Evolutionary conservation across 2,329 filamentous ascomycete genomes (phyloP), one percentile per base, ranked within the genome.

Genomic region (Coniochaeta prunicola): DNA sequence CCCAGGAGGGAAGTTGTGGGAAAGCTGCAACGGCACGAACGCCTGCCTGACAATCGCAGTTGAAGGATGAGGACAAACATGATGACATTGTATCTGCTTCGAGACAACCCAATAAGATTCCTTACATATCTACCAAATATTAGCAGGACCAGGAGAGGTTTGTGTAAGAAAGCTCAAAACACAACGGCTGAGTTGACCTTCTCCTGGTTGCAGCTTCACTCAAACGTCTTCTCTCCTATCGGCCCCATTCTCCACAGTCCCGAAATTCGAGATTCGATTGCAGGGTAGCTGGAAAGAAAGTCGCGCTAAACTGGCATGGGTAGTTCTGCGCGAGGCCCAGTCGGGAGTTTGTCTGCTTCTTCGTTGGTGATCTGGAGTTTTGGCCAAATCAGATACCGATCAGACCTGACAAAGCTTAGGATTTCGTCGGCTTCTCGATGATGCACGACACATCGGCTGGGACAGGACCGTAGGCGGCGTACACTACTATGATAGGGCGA

Each of bases 211-310:
- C n/a, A n/a, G n/a, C n/a, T n/a, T 38, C 36, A 17, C 36, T n/a
- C 5, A 36, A 9, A 38, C 36, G 36, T n/a, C 36, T 38, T 38
- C n/a, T 30, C 24, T 19, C 45, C 26, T 30, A 12, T 30, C 45
- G 45, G 28, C 45, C n/a, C 45, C 21, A 50, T 50, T 26, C 45
- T 50, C 45, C 45, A 50, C 45, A 24, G 19, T 45, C 38, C 56
- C 56, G 56, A 57, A 57, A 57, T 57, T 57, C 38, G 56, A 57
- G n/a, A 45, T 42, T 42, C 34, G 34, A 42, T 24, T 50, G 31
- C 45, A 57, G 26, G 45, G 38, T 40, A 26, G 40, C 24, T 40
- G 38, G 13, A 40, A 57, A 28, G 38, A 40, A 28, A 10, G 28
- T n/a, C 28, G 26, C 45, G 45, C 45, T 50, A 50, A 34, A n/a